Evolutionary conservation across 2,329 filamentous ascomycete genomes (phyloP).

Genomic region (Atkinsonella texensis): DNA sequence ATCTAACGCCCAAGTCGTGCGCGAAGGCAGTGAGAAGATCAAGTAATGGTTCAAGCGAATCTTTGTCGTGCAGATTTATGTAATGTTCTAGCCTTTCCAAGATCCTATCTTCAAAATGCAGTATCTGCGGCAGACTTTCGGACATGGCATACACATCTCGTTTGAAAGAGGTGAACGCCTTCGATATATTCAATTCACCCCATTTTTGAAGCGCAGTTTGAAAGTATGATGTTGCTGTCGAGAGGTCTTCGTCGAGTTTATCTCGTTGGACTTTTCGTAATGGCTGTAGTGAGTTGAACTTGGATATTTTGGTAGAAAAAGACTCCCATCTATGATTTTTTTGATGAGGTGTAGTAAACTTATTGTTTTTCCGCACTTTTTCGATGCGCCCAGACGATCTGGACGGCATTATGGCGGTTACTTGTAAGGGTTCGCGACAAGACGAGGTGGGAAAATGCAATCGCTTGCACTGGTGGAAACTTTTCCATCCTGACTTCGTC

Average conservation of each 20-base stretch:
- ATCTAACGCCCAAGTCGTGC: slow-evolving; percentile 78
- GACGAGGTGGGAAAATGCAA: background rate
- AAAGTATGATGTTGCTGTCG: slow-evolving; percentile 76
- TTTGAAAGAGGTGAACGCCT: slow-evolving; percentile 66
- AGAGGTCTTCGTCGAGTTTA: slow-evolving; percentile 68
- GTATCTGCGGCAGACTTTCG: slow-evolving; percentile 82
- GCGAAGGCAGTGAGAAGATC: slow-evolving; percentile 86
- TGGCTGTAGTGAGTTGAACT: slow-evolving; percentile 81
- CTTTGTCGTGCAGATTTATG: slow-evolving; percentile 64
- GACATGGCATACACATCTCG: slow-evolving; percentile 64
- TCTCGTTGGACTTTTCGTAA: slow-evolving; percentile 79
- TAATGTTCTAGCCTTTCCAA: slow-evolving; percentile 65
- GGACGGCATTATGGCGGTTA: slow-evolving; percentile 42
- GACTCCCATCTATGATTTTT: slow-evolving; percentile 85
- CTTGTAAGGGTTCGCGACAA: slow-evolving; percentile 7
- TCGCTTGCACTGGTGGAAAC: background rate
- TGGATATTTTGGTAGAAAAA: slow-evolving; percentile 80
- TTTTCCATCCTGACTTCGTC: background rate
- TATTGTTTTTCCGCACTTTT: slow-evolving; percentile 59
- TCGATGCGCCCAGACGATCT: slow-evolving; percentile 54
- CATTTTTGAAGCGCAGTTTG: slow-evolving; percentile 73
- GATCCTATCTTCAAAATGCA: slow-evolving; percentile 81
- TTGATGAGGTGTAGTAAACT: slow-evolving; percentile 58
- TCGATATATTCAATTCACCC: slow-evolving; percentile 82
- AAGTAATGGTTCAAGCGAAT: slow-evolving; percentile 75